A percentile compares a stretch with the other conserved stretches of the same genome.
phyloP scores from a whole-genome alignment of 495 filamentous ascomycete genomes.

The Recurvomyces mirabilis region DNA sequence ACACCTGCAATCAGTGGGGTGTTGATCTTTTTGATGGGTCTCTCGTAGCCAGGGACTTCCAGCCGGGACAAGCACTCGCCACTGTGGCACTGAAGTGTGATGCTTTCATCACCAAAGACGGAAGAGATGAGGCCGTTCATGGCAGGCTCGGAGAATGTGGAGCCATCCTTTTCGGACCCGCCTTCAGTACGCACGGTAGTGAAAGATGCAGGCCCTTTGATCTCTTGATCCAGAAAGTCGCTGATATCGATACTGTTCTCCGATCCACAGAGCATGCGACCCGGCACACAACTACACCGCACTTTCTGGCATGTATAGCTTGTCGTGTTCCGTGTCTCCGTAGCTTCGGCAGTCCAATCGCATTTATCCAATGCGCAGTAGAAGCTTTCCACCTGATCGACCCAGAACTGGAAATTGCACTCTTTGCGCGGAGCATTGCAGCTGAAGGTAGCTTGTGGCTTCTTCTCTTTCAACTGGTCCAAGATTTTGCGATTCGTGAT shows the following conservation, averaged over 20 bases:
- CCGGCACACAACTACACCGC: constrained; percentile 75
- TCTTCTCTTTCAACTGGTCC: constrained; percentile 67
- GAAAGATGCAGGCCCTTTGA: constrained; percentile 80
- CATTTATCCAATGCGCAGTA: constrained; percentile 84
- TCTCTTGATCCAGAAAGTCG: constrained; percentile 68
- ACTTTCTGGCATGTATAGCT: constrained; percentile 75
- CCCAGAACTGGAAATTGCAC: constrained; percentile 98
- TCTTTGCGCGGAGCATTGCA: constrained; percentile 61
- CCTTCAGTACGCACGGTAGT: constrained; percentile 53
- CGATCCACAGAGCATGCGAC: constrained; percentile 86
- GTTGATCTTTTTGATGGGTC: constrained; percentile 89
- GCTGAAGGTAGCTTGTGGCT: constrained; percentile 86
- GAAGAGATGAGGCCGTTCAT: constrained; percentile 80
- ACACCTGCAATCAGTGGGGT: constrained; percentile 91
- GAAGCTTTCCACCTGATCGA: constrained; percentile 86
- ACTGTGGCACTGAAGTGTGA: constrained; percentile 66
- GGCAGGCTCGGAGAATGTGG: constrained; percentile 75
- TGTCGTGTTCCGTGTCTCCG: constrained; percentile 65
- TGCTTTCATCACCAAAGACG: constrained; percentile 85
- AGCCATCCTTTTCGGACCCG: constrained; percentile 48
- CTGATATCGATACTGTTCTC: constrained; percentile 82
- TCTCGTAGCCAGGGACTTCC: constrained; percentile 80
- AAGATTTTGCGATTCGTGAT: constrained; percentile 91
- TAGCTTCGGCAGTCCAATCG: constrained; percentile 53
- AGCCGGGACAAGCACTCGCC: constrained; percentile 90